Evolutionary conservation across 495 filamentous ascomycete genomes (phyloP).

Genomic region (Tuber brumale): DNA sequence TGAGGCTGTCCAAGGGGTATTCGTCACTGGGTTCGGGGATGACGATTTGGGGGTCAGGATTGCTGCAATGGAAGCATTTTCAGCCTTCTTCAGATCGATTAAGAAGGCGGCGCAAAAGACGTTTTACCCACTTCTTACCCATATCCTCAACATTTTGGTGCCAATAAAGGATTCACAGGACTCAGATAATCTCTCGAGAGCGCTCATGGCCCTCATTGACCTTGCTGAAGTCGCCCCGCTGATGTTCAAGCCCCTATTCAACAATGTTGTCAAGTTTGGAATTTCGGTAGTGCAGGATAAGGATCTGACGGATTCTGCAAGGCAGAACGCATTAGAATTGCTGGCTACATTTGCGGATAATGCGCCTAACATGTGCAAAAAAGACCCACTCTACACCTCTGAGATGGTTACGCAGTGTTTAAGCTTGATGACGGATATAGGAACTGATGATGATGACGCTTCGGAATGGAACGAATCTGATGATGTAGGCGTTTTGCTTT

Average conservation of each 20-base stretch:
- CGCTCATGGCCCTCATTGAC: constrained; percentile 83
- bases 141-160: constrained; percentile 85
- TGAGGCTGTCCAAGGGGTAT: constrained; percentile 72
- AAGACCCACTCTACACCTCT: constrained; percentile 77
- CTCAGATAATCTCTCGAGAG: constrained; percentile 80
- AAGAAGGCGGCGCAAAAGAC: constrained; percentile 77
- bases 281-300: constrained; percentile 92
- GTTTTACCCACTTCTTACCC: constrained; percentile 76
- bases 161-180: constrained; percentile 86
- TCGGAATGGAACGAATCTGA: constrained; percentile 88
- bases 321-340: constrained; percentile 91
- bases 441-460: constrained; percentile 89
- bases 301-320: constrained; percentile 77
- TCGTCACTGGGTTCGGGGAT: constrained; percentile 87
- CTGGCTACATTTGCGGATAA: constrained; percentile 99
- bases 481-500: constrained; percentile 56
- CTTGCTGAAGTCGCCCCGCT: constrained; percentile 82
- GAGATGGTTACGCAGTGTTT: constrained; percentile 99
- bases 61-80: constrained; percentile 92
- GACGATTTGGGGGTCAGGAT: constrained; percentile 77
- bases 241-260: constrained; percentile 94
- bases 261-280: constrained; percentile 82
- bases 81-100: constrained; percentile 87
- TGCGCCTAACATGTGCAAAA: constrained; percentile 84
- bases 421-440: constrained; percentile 98